Evolutionary conservation across 768 basidiomycete species (phyloP).

Genomic region (Mrakia frigida): DNA sequence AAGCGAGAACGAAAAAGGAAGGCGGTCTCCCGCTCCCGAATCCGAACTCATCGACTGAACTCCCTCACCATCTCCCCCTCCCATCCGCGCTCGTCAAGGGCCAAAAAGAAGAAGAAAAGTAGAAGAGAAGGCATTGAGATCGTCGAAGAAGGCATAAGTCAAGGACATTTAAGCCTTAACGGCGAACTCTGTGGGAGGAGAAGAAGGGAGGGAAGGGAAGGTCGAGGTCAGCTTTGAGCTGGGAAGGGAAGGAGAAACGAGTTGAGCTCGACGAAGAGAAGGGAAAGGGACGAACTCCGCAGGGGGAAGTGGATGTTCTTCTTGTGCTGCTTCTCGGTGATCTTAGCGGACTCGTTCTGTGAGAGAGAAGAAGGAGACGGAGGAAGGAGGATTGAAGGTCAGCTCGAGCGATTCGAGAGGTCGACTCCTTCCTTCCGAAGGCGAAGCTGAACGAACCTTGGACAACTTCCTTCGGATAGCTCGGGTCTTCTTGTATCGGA

Average conservation of each 20-base stretch:
- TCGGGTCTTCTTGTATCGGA: constrained; percentile 95
- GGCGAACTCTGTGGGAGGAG: constrained; percentile 59
- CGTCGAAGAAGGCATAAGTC: constrained; percentile 14
- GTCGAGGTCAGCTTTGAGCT: constrained; percentile 19
- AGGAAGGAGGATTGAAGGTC: background rate
- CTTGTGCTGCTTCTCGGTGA: constrained; percentile 91
- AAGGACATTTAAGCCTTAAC: constrained; percentile 62
- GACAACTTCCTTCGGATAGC: constrained; percentile 94
- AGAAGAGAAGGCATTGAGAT: constrained; percentile 18
- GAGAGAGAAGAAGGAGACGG: constrained; percentile 36
- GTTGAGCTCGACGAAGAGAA: background rate
- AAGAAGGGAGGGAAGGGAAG: constrained; percentile 23
- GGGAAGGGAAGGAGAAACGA: background rate
- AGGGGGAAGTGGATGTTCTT: constrained; percentile 88
- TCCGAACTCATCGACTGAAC: background rate
- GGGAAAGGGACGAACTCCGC: constrained; percentile 50
- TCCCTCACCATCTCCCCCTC: background rate
- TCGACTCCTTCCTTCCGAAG: background rate
- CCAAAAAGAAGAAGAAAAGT: background rate
- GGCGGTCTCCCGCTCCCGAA: background rate
- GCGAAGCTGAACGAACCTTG: constrained; percentile 52
- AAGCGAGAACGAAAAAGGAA: background rate
- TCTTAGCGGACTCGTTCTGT: constrained; percentile 60
- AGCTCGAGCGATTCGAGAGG: constrained; percentile 1
- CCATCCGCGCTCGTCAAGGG: background rate